Evolutionary conservation across 129 eudicot species (phyloP), one percentile per base, ranked within the genome.

Genomic region (Chrysanthemum makinoi): DNA sequence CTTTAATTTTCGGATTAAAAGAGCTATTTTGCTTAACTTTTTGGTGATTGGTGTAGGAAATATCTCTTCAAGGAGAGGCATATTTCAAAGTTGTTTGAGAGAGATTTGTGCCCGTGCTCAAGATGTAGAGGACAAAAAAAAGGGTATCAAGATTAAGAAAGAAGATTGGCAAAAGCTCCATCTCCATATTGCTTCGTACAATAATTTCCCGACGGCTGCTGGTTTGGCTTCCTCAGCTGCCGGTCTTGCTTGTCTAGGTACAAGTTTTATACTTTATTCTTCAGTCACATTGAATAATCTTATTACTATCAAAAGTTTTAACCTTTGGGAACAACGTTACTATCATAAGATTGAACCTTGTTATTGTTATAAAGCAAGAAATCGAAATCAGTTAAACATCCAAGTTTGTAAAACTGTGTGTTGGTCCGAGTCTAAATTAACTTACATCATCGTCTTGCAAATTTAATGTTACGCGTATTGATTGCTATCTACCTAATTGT

Each of bases 191-290:
- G 98, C 95, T 82, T 94, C 98, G 1, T 89, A 87, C 65, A 94
- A 94, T 77, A 94, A 94, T 74, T 94, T 94, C 68, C 98, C 98
- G 1, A 94, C 98, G 43, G 98, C 98, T 75, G 98, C 98, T 70
- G 98, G 98, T 62, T 75, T 94, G 79, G 98, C 98, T 70, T 94
- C 98, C 69, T 94, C 98, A 0, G 98, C 98, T 69, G 98, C 98
- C 61, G 98, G 98, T 77, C 86, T 94, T 35, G 98, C 98, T 60
- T 94, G 98, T 86, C 88, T 94, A 56, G 98, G 98, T 94, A 84
- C 44, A 1, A 1, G 16, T 78, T 70, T 26, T 28, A 64, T 59
- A 75, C 66, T 24, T 28, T 22, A 30, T 10, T 9, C 0, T 54
- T 35, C 28, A 22, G 66, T 10, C 2, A 5, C 14, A 12, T 65